phyloP scores from a whole-genome alignment of 768 basidiomycete species.

The Lyophyllum shimeji region DNA sequence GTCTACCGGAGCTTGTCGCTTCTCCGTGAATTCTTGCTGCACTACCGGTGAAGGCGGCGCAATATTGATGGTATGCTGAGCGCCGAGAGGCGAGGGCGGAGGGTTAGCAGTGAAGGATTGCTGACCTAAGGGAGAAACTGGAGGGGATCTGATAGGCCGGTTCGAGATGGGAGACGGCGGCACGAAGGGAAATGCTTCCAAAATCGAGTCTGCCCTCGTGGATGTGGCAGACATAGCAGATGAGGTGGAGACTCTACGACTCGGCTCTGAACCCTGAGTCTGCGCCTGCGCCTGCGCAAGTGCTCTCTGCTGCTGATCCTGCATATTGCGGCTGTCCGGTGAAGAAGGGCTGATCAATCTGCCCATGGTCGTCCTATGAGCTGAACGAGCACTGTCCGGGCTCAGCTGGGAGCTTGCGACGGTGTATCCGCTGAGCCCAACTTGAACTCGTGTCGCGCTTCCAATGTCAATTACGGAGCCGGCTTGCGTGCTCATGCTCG shows the following conservation, averaged over 20 bases:
- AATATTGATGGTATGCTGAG: conserved; percentile 42
- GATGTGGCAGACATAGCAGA: conserved; percentile 69
- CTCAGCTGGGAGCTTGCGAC: conserved; percentile 20
- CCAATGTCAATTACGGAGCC: conserved; percentile 59
- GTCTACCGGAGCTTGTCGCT: conserved; percentile 23
- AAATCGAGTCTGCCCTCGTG: conserved; percentile 78
- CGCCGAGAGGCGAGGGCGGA: conserved; percentile 53
- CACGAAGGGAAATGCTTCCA: conserved; percentile 87
- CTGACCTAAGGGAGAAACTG: conserved; percentile 69
- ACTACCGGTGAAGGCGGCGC: conserved; percentile 56
- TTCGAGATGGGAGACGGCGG: conserved; percentile 90
- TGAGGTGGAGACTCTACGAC: conserved; percentile 58
- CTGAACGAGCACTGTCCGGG: conserved; percentile 38
- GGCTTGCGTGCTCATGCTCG: conserved; percentile 64
- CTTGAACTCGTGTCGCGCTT: conserved; percentile 67
- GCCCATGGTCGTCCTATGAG: conserved; percentile 64
- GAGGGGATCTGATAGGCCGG: conserved; percentile 71
- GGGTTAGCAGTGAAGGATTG: conserved; percentile 48
- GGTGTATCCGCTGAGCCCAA: conserved; percentile 41
- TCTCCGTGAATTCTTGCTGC: conserved; percentile 42
- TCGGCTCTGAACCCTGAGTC: conserved; percentile 44
- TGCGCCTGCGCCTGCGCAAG: conserved; percentile 62
- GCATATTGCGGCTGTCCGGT: conserved; percentile 35
- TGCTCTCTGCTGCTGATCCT: conserved; percentile 69
- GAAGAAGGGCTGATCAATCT: conserved; percentile 53